phyloP scores from a whole-genome alignment of 352 stramenopile species.

The Pythium brachiatum region DNA sequence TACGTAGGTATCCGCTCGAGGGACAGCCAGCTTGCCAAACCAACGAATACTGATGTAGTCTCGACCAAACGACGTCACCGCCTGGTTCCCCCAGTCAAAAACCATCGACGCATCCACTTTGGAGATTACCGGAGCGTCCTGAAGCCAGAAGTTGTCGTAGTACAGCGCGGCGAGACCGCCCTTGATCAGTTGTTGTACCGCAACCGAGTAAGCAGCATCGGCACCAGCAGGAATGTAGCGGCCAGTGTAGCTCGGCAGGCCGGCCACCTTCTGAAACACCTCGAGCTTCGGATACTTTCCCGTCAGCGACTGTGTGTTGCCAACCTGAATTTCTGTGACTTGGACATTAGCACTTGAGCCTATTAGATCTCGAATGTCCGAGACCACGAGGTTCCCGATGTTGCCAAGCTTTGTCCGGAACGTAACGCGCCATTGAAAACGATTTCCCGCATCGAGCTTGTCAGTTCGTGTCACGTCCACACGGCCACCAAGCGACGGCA shows the following conservation, averaged over 20 bases:
- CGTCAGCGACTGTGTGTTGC: constrained; percentile 67
- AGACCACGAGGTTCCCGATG: constrained; percentile 56
- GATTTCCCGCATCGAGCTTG: constrained; percentile 72
- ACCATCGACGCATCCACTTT: constrained; percentile 82
- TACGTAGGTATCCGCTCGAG: constrained; percentile 86
- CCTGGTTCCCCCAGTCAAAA: constrained; percentile 89
- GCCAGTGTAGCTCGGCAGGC: constrained; percentile 90
- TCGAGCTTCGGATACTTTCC: constrained; percentile 65
- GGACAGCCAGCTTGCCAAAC: constrained; percentile 90
- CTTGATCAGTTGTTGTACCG: constrained; percentile 89
- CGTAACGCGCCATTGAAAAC: constrained; percentile 92
- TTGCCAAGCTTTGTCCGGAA: constrained; percentile 89
- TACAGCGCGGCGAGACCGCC: constrained; percentile 91
- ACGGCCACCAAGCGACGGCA: constrained; percentile 74
- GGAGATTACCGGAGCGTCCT: constrained; percentile 86
- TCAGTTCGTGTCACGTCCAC: constrained; percentile 88
- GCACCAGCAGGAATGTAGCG: constrained; percentile 78
- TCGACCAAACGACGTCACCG: constrained; percentile 91
- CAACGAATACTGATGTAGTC: constrained; percentile 96
- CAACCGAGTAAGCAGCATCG: constrained; percentile 80
- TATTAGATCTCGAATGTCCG: constrained; percentile 32
- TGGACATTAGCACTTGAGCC: constrained; percentile 53
- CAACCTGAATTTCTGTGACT: constrained; percentile 67
- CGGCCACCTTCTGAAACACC: constrained; percentile 91
- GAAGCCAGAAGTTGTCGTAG: constrained; percentile 97